phyloP scores from a whole-genome alignment of 208 protist genomes.

The Leptomonas seymouri region DNA sequence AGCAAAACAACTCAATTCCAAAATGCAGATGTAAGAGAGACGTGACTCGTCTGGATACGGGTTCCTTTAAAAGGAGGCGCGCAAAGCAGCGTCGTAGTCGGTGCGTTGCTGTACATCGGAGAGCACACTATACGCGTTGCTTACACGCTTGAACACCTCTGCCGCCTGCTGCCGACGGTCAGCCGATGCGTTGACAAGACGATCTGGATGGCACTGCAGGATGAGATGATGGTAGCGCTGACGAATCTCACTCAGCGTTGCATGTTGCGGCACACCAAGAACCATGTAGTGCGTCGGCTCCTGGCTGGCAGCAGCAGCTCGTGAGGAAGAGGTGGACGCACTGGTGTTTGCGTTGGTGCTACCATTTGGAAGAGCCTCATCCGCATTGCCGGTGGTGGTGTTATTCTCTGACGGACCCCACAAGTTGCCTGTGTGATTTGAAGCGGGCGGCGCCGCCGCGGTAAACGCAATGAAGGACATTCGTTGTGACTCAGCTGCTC shows the following conservation, averaged over 20 bases:
- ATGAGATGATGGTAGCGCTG: constrained; percentile 66
- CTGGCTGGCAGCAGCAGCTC: neutral
- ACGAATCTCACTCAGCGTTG: constrained; percentile 53
- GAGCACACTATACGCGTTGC: constrained; percentile 95
- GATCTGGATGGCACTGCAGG: constrained; percentile 83
- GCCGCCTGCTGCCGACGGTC: constrained; percentile 39
- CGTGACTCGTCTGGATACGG: neutral
- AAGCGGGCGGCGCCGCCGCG: neutral
- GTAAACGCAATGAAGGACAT: constrained; percentile 6
- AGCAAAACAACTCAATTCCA: too few relatives aligned
- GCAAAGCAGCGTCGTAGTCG: constrained; percentile 92
- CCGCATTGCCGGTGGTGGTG: neutral
- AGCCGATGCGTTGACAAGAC: constrained; percentile 47
- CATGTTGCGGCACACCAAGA: constrained; percentile 47
- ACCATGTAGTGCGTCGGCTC: constrained; percentile 65
- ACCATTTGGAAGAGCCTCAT: neutral
- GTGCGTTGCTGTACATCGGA: constrained; percentile 87
- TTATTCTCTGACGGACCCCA: neutral
- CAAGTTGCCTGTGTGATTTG: neutral
- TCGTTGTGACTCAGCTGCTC: neutral
- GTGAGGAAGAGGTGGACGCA: neutral
- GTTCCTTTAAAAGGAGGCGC: neutral
- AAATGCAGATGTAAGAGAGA: neutral
- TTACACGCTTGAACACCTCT: constrained; percentile 95
- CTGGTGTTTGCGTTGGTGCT: neutral